phyloP scores from a whole-genome alignment of 305 asterid species.

The Fraxinus sp. region DNA sequence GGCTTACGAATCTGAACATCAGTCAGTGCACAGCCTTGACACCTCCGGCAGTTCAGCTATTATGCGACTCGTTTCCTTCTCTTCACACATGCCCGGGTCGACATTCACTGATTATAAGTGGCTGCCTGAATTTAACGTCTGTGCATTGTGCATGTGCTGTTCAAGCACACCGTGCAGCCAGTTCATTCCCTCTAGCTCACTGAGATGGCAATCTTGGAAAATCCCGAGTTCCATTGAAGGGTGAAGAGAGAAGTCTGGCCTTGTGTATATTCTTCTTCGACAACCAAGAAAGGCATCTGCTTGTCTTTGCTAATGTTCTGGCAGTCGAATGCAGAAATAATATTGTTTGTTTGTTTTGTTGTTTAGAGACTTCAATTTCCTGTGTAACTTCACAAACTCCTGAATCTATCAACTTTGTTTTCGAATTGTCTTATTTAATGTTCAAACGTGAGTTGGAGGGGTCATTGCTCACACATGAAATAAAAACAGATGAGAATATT shows the following conservation, averaged over 20 bases:
- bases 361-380: not conserved
- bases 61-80: conserved; percentile 90
- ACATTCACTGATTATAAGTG: conserved; percentile 87
- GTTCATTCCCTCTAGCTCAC: conserved; percentile 58
- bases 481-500: not conserved
- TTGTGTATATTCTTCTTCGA: conserved; percentile 5
- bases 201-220: conserved; percentile 21
- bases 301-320: not conserved
- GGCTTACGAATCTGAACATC: conserved; percentile 76
- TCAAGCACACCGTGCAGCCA: conserved; percentile 56
- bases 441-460: not conserved
- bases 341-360: not conserved
- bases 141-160: conserved; percentile 81
- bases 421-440: not conserved
- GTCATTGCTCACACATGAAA: not conserved
- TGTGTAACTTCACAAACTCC: not conserved
- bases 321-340: not conserved
- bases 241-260: not conserved
- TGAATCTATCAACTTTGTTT: not conserved
- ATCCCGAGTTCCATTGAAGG: not conserved
- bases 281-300: not conserved
- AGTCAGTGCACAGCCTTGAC: conserved; percentile 99
- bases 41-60: conserved; percentile 93
- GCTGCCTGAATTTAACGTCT: conserved; percentile 78
- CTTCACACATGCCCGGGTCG: conserved; percentile 86